A percentile compares a stretch with the other conserved stretches of the same genome.
Evolutionary conservation across 1,139 yeast genomes (phyloP).

Genomic region (Sugiyamaella grinbergsii): DNA sequence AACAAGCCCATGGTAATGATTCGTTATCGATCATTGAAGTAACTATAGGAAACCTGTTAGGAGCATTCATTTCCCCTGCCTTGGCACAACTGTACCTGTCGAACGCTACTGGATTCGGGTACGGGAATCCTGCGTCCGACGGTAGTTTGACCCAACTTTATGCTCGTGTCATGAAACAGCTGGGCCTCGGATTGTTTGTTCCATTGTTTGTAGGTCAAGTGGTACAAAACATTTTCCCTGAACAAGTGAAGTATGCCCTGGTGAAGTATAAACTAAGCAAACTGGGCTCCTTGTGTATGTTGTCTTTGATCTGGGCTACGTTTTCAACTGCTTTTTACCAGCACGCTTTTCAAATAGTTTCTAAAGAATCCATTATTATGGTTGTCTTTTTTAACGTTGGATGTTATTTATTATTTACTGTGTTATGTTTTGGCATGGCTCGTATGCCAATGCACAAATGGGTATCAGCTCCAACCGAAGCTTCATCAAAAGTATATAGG

Average conservation of each 20-base stretch:
- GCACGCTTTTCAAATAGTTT: conserved; percentile 70
- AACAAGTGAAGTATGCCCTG: conserved; percentile 61
- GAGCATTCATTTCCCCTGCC: conserved; percentile 87
- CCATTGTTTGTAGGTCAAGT: conserved; percentile 90
- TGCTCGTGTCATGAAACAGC: conserved; percentile 76
- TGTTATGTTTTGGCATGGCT: conserved; percentile 57
- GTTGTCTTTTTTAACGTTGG: conserved; percentile 81
- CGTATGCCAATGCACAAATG: conserved; percentile 51
- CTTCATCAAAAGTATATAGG: conserved; percentile 49
- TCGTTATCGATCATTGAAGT: conserved; percentile 80
- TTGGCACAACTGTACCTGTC: conserved; percentile 68
- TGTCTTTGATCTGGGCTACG: conserved; percentile 79
- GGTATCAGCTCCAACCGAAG: conserved; percentile 48
- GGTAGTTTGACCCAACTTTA: conserved; percentile 60
- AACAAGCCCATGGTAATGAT: conserved; percentile 75
- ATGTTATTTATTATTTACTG: conserved; percentile 72
- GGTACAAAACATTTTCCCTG: conserved; percentile 67
- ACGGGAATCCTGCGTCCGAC: conserved; percentile 78
- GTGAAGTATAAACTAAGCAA: conserved; percentile 63
- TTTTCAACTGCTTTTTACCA: conserved; percentile 88
- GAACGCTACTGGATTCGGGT: conserved; percentile 58
- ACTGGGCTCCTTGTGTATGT: conserved; percentile 75
- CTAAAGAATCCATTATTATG: conserved; percentile 68
- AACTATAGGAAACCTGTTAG: conserved; percentile 76
- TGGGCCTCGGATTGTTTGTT: conserved; percentile 78